Evolutionary conservation across 371 early-diverging fungal species (phyloP).

Genomic region (Mortierella sp.): DNA sequence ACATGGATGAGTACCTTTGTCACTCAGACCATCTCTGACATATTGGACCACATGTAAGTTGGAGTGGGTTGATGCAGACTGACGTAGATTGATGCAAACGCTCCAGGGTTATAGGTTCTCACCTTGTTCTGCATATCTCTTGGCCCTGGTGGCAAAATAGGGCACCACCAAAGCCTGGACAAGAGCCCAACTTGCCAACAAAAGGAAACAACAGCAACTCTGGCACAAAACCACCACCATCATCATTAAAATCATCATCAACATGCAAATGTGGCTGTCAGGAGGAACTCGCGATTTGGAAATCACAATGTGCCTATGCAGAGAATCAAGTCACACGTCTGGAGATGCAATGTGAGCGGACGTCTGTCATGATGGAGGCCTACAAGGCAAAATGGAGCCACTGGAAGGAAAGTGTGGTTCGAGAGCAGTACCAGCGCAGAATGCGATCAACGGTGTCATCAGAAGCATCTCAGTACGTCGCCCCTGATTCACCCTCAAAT

Average conservation of each 20-base stretch:
- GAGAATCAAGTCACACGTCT: conserved; percentile 16
- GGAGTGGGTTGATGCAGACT: not conserved
- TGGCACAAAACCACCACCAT: not conserved
- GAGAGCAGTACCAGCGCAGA: conserved; percentile 29
- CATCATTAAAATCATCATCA: not conserved
- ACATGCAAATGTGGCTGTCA: conserved; percentile 35
- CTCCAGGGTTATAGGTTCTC: not conserved
- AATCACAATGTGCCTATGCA: conserved; percentile 23
- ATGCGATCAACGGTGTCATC: conserved; percentile 25
- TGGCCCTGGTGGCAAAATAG: conserved; percentile 3
- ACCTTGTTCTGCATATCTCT: not conserved
- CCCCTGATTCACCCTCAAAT: not conserved
- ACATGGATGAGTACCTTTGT: conserved; percentile 6
- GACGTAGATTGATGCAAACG: not conserved
- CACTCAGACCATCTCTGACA: conserved; percentile 32
- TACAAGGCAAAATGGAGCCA: conserved; percentile 27
- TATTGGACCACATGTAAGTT: conserved; percentile 35
- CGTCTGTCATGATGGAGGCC: conserved; percentile 10
- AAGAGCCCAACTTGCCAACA: conserved; percentile 21
- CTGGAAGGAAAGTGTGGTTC: conserved; percentile 20
- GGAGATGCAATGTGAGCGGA: conserved; percentile 25
- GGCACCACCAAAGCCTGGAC: conserved; percentile 2
- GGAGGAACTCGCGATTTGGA: conserved; percentile 28
- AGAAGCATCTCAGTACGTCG: conserved; percentile 1
- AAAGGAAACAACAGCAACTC: conserved; percentile 9